Percentiles rank a stretch among this genome's conserved stretches.
Evolutionary conservation across 495 filamentous ascomycete genomes (phyloP).

Genomic region (Aspergillus steynii): DNA sequence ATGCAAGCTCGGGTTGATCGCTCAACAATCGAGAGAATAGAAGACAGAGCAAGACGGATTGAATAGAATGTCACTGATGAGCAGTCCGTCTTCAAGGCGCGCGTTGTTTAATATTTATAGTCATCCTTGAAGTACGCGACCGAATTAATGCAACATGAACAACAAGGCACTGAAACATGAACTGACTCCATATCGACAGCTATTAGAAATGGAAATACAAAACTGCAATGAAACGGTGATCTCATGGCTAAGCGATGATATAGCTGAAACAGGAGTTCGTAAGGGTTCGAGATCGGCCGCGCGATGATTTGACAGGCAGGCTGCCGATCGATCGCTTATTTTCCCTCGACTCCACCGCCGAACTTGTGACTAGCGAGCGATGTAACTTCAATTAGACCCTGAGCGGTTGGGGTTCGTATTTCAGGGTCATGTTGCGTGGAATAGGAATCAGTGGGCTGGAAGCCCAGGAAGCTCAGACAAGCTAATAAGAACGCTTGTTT

Average conservation of each 20-base stretch:
- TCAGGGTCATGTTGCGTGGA: no score
- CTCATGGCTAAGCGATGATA: background rate
- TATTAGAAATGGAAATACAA: background rate
- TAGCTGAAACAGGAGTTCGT: background rate
- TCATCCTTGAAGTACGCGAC: background rate
- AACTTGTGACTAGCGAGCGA: background rate
- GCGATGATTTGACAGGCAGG: constrained; percentile 4
- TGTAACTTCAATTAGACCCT: background rate
- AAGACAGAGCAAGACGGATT: no score
- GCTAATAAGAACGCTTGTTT: background rate
- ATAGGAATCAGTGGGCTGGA: no score
- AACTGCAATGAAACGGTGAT: background rate
- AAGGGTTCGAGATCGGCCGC: constrained; percentile 1
- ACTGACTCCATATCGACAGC: background rate
- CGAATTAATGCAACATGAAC: background rate
- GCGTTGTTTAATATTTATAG: background rate
- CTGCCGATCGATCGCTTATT: constrained; percentile 1
- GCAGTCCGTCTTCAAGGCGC: no score
- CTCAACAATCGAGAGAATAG: no score
- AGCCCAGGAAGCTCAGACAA: background rate
- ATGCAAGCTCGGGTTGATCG: no score
- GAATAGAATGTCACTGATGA: no score
- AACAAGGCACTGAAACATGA: background rate
- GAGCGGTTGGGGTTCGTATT: background rate
- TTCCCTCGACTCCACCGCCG: background rate